These are phyloP conservation scores for Starmerella khaoyaiensis DNA, from an alignment of 805 yeast genomes.

Conservation along the genomic window DNA sequence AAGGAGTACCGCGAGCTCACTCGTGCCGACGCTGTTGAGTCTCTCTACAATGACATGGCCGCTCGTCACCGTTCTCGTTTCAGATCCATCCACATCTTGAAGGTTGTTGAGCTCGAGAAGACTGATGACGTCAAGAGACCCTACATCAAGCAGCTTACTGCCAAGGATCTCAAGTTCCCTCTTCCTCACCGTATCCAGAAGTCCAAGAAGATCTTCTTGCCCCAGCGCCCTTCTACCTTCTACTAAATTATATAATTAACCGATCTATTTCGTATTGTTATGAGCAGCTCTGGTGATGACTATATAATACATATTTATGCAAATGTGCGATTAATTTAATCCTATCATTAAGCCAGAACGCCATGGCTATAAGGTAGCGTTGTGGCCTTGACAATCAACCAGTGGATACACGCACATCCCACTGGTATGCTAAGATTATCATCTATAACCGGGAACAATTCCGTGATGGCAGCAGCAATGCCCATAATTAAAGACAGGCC, in stretches of 20 bases:
- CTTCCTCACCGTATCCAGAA: conserved; percentile 98
- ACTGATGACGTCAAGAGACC: conserved; percentile 98
- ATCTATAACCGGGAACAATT: conserved; percentile 73
- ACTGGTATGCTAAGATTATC: conserved; percentile 94
- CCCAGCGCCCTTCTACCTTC: conserved; percentile 94
- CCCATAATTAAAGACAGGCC: conserved; percentile 54
- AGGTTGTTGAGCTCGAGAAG: conserved; percentile 98
- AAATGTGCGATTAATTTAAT: not conserved
- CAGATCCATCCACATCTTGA: conserved; percentile 97
- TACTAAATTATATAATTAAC: conserved; percentile 44
- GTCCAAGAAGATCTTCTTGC: conserved; percentile 74
- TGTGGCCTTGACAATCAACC: conserved; percentile 31
- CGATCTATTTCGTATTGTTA: no score
- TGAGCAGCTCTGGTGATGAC: no score
- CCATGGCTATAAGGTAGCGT: conserved; percentile 19
- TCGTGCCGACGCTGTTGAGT: conserved; percentile 97
- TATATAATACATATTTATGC: not conserved
- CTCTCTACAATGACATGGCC: conserved; percentile 99
- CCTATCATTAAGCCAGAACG: conserved; percentile 8
- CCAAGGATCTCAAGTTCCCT: conserved; percentile 97
- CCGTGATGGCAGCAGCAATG: conserved; percentile 71
- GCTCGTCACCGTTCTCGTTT: conserved; percentile 99
- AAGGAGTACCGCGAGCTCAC: conserved; percentile 99
- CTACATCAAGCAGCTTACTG: conserved; percentile 92
- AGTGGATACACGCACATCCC: conserved; percentile 55